A percentile compares a stretch with the other conserved stretches of the same genome.
These are phyloP conservation scores for Boletus huronensis DNA, from an alignment of 768 basidiomycete species.

Conservation along the genomic window DNA sequence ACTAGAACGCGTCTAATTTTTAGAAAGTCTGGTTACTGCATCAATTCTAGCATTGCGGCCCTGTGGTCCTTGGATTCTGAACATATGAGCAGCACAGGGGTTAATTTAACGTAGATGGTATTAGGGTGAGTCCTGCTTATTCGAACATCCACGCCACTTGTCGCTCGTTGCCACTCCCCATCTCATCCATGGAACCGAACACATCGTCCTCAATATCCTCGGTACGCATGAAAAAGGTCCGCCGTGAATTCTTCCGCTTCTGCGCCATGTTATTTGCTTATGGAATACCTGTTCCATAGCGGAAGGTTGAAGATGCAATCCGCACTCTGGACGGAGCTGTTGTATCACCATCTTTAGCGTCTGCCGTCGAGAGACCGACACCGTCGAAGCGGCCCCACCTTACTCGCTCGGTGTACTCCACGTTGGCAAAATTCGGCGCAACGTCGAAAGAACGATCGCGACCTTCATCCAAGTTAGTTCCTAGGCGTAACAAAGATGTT, in stretches of 20 bases:
- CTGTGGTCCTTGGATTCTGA: neutral
- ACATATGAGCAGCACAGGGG: neutral
- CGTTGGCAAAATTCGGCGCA: slow-evolving; percentile 74
- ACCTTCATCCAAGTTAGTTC: slow-evolving; percentile 26
- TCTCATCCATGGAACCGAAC: slow-evolving; percentile 13
- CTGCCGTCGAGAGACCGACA: slow-evolving; percentile 29
- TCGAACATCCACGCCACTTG: slow-evolving; percentile 1
- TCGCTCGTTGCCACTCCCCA: neutral
- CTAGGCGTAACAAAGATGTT: neutral
- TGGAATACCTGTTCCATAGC: slow-evolving; percentile 35
- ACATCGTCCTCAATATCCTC: slow-evolving; percentile 16
- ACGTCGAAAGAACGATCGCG: slow-evolving; percentile 45
- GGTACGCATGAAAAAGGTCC: slow-evolving; percentile 44
- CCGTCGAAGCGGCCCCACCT: slow-evolving; percentile 54
- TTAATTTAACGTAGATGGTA: neutral
- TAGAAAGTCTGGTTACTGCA: neutral
- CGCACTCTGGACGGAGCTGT: slow-evolving; percentile 67
- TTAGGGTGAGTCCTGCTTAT: neutral
- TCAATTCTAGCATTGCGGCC: neutral
- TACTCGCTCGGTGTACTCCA: slow-evolving; percentile 68
- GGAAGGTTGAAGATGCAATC: slow-evolving; percentile 82
- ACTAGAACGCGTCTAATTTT: too few species aligned
- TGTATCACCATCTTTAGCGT: slow-evolving; percentile 30
- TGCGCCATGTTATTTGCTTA: neutral
- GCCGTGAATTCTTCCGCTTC: neutral